These are phyloP conservation scores for Dalbergia cochinchinensis DNA, from an alignment of 306 rosid species.

Conservation along the genomic window DNA sequence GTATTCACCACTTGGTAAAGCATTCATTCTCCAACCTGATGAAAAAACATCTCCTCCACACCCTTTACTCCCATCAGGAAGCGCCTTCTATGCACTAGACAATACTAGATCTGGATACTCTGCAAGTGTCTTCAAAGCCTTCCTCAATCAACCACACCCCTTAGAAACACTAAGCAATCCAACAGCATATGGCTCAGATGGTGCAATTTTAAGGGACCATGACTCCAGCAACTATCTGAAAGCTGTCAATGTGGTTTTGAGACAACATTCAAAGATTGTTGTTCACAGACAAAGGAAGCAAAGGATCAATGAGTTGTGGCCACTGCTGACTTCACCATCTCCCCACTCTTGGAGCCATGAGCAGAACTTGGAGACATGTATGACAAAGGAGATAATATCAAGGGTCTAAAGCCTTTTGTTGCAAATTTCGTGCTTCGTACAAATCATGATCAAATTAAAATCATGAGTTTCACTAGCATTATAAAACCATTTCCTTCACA, in stretches of 20 bases:
- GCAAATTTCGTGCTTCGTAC: slow-evolving; percentile 4
- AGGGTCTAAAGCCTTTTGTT: slow-evolving; percentile 47
- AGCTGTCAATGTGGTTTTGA: slow-evolving; percentile 68
- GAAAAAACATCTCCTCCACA: slow-evolving; percentile 82
- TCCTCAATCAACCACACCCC: slow-evolving; percentile 86
- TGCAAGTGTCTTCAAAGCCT: slow-evolving; percentile 58
- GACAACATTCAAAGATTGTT: slow-evolving; percentile 54
- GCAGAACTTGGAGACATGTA: slow-evolving; percentile 49
- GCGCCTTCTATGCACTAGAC: slow-evolving; percentile 71
- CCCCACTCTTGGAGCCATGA: slow-evolving; percentile 74
- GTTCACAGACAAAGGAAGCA: slow-evolving; percentile 52
- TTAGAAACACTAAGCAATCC: slow-evolving; percentile 88
- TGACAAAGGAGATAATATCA: slow-evolving; percentile 65
- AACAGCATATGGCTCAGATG: slow-evolving; percentile 86
- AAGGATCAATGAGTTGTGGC: slow-evolving; percentile 64
- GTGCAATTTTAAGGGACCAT: slow-evolving; percentile 84
- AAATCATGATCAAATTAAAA: slow-evolving; percentile 19
- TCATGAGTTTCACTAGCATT: slow-evolving; percentile 22
- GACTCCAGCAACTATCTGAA: slow-evolving; percentile 86
- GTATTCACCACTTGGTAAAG: slow-evolving; percentile 84
- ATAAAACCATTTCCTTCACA: neutral
- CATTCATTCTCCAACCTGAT: slow-evolving; percentile 85
- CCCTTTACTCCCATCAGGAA: slow-evolving; percentile 74
- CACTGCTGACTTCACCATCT: slow-evolving; percentile 70
- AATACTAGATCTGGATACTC: slow-evolving; percentile 61